Percentiles rank a stretch among this genome's conserved stretches.
These are phyloP conservation scores for Polyplosphaeria fusca DNA, from an alignment of 495 filamentous ascomycete species.

Conservation along the genomic window DNA sequence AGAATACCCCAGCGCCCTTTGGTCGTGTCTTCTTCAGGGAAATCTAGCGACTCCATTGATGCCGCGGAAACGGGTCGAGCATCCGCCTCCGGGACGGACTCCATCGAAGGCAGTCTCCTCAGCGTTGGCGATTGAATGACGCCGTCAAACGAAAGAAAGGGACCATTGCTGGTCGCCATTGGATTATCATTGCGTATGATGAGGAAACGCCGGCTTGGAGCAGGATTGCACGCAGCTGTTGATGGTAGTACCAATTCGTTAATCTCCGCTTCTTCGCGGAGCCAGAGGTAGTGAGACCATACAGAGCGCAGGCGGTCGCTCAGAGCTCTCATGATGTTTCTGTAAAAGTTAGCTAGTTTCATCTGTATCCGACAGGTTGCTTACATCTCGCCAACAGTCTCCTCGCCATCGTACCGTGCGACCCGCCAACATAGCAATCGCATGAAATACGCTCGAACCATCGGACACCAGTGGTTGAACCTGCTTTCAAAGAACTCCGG, in stretches of 20 bases:
- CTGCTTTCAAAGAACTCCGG: slow-evolving; percentile 75
- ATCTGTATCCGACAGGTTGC: slow-evolving; percentile 37
- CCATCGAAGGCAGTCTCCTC: slow-evolving; percentile 5
- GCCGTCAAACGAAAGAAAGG: slow-evolving; percentile 65
- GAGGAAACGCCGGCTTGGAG: slow-evolving; percentile 84
- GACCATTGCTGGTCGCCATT: slow-evolving; percentile 47
- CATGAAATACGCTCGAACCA: slow-evolving; percentile 96
- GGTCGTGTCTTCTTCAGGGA: slow-evolving; percentile 18
- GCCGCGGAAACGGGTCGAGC: slow-evolving; percentile 30
- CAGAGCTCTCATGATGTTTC: slow-evolving; percentile 67
- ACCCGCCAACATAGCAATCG: slow-evolving; percentile 90
- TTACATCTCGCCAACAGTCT: slow-evolving; percentile 67
- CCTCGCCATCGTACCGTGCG: slow-evolving; percentile 69
- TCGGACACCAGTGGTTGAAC: slow-evolving; percentile 97
- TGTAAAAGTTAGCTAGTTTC: slow-evolving; percentile 30
- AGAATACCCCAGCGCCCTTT: slow-evolving; percentile 71
- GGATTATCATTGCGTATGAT: slow-evolving; percentile 86
- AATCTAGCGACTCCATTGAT: slow-evolving; percentile 27
- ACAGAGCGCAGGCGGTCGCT: slow-evolving; percentile 65
- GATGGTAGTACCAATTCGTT: slow-evolving; percentile 59
- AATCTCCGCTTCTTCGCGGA: slow-evolving; percentile 61
- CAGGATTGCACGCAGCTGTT: slow-evolving; percentile 79
- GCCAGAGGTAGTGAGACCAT: slow-evolving; percentile 77
- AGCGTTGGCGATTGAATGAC: slow-evolving; percentile 46
- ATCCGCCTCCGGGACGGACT: slow-evolving; percentile 25